Percentiles rank a stretch among this genome's conserved stretches.
Conservation (phyloP, 176 grass and related monocot species). For the Guadua angustifolia region DNA sequence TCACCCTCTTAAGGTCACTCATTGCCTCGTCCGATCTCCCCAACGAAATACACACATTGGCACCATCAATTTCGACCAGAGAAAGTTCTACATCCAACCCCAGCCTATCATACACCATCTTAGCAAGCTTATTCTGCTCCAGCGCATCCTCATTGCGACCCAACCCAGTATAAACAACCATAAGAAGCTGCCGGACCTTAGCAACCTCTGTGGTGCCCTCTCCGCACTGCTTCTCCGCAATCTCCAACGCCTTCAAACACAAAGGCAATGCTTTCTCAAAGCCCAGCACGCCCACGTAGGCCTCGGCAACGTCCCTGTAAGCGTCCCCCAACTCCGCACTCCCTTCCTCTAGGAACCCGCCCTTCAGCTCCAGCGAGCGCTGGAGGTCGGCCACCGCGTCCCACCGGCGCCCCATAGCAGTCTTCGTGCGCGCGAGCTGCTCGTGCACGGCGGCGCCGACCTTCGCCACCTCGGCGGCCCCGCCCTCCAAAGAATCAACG, state of each 20-base stretch:
- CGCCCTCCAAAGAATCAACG: conserved; percentile 30
- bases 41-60: conserved; percentile 51
- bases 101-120: conserved; percentile 55
- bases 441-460: conserved; percentile 52
- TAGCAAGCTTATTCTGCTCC: conserved; percentile 60
- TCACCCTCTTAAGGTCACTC: conserved; percentile 55
- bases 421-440: conserved; percentile 68
- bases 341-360: conserved; percentile 28
- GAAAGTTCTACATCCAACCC: conserved; percentile 50
- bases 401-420: conserved; percentile 58
- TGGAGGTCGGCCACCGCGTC: conserved; percentile 53
- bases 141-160: conserved; percentile 56
- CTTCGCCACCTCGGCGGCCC: conserved; percentile 37
- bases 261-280: conserved; percentile 63
- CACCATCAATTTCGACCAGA: conserved; percentile 56
- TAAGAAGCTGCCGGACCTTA: conserved; percentile 56
- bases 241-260: conserved; percentile 58
- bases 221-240: conserved; percentile 43
- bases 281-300: conserved; percentile 49
- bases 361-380: conserved; percentile 58
- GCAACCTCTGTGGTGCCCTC: conserved; percentile 52
- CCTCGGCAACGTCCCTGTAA: conserved; percentile 59
- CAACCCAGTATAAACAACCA: conserved; percentile 56
- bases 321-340: conserved; percentile 52
- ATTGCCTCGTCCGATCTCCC: conserved; percentile 64